Percentiles rank a stretch among this genome's conserved stretches.
Conservation (phyloP, 2,329 filamentous ascomycete species). For the Cordyceps tenuipes region DNA sequence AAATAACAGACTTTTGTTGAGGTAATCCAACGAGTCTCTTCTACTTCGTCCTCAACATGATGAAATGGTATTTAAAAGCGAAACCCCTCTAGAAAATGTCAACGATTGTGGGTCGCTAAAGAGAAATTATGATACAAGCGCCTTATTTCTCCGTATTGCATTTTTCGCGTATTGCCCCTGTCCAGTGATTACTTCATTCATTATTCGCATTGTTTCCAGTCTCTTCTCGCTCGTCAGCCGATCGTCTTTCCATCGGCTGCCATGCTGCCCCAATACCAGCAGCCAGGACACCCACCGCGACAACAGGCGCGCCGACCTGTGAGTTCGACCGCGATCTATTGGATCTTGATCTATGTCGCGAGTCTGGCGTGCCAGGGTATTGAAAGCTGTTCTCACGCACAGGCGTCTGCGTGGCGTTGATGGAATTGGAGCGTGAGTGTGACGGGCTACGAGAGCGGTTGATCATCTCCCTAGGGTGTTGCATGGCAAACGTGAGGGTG, state of each 20-base stretch:
- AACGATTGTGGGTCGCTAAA: constrained; percentile 1
- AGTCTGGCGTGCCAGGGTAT: constrained; percentile 47
- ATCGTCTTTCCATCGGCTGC: constrained; percentile 56
- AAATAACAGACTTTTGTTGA: background rate
- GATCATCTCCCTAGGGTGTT: constrained; percentile 65
- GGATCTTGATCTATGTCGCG: constrained; percentile 58
- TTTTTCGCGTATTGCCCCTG: background rate
- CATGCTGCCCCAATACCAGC: constrained; percentile 68
- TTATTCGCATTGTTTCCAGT: constrained; percentile 2
- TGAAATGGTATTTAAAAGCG: background rate
- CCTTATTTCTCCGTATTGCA: constrained; percentile 3
- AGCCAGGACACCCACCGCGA: constrained; percentile 78
- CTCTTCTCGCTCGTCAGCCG: constrained; percentile 20
- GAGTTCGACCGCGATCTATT: constrained; percentile 60
- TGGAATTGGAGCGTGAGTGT: constrained; percentile 55
- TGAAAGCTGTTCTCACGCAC: constrained; percentile 46
- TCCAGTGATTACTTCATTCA: background rate
- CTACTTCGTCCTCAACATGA: background rate
- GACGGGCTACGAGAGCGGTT: constrained; percentile 56
- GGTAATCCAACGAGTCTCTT: background rate
- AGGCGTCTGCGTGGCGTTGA: constrained; percentile 54
- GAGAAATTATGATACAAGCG: background rate
- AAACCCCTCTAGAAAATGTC: background rate
- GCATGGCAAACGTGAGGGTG: constrained; percentile 69
- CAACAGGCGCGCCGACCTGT: constrained; percentile 63